Percentiles rank a stretch among this genome's conserved stretches.
Conservation (phyloP, 2,329 filamentous ascomycete species). For the Aschersonia sp. region DNA sequence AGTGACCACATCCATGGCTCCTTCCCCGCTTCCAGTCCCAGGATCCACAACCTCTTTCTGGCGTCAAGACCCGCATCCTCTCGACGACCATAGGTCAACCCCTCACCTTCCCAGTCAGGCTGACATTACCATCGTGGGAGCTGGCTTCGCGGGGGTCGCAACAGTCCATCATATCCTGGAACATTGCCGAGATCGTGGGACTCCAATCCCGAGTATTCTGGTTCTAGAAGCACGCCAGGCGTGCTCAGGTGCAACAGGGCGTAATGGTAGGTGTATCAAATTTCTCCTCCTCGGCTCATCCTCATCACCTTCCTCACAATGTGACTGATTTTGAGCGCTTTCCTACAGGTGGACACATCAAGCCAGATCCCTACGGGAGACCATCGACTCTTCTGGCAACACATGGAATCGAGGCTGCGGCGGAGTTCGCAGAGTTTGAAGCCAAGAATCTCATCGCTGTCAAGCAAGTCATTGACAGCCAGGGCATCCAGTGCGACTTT, state of each 20-base stretch:
- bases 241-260: conserved; percentile 22
- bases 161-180: conserved; percentile 26
- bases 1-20: not conserved
- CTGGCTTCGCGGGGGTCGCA: conserved; percentile 29
- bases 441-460: conserved; percentile 6
- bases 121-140: conserved; percentile 32
- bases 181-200: conserved; percentile 3
- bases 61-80: conserved; percentile 20
- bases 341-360: not conserved
- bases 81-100: conserved; percentile 25
- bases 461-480: conserved; percentile 19
- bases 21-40: conserved; percentile 8
- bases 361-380: not conserved
- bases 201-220: conserved; percentile 9
- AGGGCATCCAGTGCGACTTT: conserved; percentile 28
- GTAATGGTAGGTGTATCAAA: conserved; percentile 14
- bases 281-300: not conserved
- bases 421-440: conserved; percentile 5
- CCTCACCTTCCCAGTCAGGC: conserved; percentile 20
- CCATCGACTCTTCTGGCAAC: not conserved
- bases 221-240: conserved; percentile 19
- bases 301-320: not conserved
- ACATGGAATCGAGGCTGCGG: conserved; percentile 8
- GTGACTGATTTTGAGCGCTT: not conserved
- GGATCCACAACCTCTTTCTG: conserved; percentile 23